Conservation (phyloP, 2,329 filamentous ascomycete genomes). For the Didymella lethalis region DNA sequence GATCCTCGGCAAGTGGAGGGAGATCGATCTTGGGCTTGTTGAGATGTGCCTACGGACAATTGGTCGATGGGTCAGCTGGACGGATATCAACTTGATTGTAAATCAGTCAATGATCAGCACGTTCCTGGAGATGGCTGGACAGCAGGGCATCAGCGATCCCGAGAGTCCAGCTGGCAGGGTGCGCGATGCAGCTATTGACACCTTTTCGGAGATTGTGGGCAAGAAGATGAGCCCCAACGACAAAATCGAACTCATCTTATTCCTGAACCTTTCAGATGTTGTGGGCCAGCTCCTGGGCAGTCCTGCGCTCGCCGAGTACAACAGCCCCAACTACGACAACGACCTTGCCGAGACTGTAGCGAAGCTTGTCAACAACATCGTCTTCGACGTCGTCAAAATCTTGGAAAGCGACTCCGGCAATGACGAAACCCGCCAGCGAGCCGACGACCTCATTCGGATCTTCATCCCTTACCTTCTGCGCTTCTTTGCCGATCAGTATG, state of each 20-base stretch:
- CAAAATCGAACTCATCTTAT: slow-evolving; percentile 92
- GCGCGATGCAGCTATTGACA: slow-evolving; percentile 89
- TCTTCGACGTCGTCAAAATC: slow-evolving; percentile 85
- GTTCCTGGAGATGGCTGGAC: slow-evolving; percentile 87
- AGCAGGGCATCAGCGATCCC: slow-evolving; percentile 65
- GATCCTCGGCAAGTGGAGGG: slow-evolving; percentile 79
- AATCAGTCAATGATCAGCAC: slow-evolving; percentile 81
- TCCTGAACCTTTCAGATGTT: slow-evolving; percentile 86
- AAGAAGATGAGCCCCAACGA: slow-evolving; percentile 97
- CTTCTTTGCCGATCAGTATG: slow-evolving; percentile 97
- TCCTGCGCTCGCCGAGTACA: slow-evolving; percentile 78
- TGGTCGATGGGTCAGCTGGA: slow-evolving; percentile 98
- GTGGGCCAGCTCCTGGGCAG: slow-evolving; percentile 86
- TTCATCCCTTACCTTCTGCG: slow-evolving; percentile 89
- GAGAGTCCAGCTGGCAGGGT: slow-evolving; percentile 73
- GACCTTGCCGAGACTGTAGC: slow-evolving; percentile 95
- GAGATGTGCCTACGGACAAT: slow-evolving; percentile 92
- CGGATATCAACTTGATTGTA: slow-evolving; percentile 92
- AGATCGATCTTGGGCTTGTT: slow-evolving; percentile 72
- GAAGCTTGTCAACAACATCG: slow-evolving; percentile 90
- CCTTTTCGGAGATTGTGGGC: slow-evolving; percentile 92
- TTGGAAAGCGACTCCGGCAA: slow-evolving; percentile 74
- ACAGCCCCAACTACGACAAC: slow-evolving; percentile 88
- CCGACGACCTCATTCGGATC: slow-evolving; percentile 80
- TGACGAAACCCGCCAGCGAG: slow-evolving; percentile 72